Evolutionary conservation across 2,329 filamentous ascomycete species (phyloP).

Genomic region (Aspergillus glaucus): DNA sequence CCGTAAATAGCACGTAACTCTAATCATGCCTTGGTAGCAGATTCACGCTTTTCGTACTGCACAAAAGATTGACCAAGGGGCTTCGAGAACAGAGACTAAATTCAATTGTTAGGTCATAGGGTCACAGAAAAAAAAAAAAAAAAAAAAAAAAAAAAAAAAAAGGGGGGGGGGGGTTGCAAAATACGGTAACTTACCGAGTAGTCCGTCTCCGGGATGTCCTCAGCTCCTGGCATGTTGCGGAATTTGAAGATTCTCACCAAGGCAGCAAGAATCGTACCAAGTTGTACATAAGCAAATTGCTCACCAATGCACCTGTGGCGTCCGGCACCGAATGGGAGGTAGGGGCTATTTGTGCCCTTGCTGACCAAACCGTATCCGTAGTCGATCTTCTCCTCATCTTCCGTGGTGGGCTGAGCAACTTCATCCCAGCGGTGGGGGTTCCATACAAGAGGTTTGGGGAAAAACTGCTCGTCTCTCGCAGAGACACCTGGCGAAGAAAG

Average conservation of each 20-base stretch:
- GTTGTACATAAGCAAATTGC: slow-evolving; percentile 89
- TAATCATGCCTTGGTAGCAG: slow-evolving; percentile 19
- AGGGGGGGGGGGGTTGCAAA: neutral
- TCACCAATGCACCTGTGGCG: slow-evolving; percentile 93
- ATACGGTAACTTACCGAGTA: slow-evolving; percentile 41
- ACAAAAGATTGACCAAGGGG: slow-evolving; percentile 66
- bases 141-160: neutral
- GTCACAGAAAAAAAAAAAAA: neutral
- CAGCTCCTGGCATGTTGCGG: slow-evolving; percentile 45
- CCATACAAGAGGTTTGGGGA: slow-evolving; percentile 77
- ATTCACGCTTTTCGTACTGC: slow-evolving; percentile 57
- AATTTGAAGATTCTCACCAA: slow-evolving; percentile 76
- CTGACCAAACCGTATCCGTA: slow-evolving; percentile 90
- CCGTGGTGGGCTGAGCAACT: slow-evolving; percentile 42
- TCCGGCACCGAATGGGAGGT: slow-evolving; percentile 89
- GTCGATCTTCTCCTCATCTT: slow-evolving; percentile 70
- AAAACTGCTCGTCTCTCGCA: slow-evolving; percentile 64
- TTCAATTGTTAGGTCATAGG: neutral
- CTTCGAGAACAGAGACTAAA: slow-evolving; percentile 60
- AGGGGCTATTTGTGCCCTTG: slow-evolving; percentile 84
- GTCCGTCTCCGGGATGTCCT: slow-evolving; percentile 45
- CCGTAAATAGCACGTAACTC: neutral
- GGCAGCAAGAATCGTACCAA: slow-evolving; percentile 75
- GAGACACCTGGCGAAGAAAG: slow-evolving; percentile 81
- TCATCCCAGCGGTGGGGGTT: slow-evolving; percentile 87